Evolutionary conservation across 805 yeast species (phyloP), one percentile per base, ranked within the genome.

Genomic region (Wickerhamiella azyma): DNA sequence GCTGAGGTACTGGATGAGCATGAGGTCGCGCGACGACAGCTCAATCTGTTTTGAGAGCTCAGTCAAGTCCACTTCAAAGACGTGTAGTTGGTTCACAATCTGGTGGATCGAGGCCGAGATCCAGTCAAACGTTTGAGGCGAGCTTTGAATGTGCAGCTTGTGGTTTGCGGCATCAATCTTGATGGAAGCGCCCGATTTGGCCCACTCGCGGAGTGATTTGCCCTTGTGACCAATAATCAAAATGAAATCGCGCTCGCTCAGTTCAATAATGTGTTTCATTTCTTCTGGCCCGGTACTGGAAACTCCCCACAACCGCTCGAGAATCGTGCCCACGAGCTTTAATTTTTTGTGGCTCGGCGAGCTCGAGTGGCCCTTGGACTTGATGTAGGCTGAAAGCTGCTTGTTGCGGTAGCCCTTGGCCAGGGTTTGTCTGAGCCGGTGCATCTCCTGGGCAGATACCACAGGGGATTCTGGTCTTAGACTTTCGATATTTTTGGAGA

Each of bases 111-210:
- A 61, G 28, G 73, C 66, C 46, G 63, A 60, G 17, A 74, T 72
- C 61, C 69, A 72, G 21, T 63, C 60, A 32, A 67, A 60, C 32
- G 72, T 74, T 17, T 57, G 51, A 5, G 57, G 61, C 0, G 74
- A 66, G 7, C 75, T 71, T n/a, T 59, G 50, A 13, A 73, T 59
- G 9, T 60, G 50, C 16, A 73, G 59, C 29, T 58, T 61, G 26
- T 50, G 52, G 14, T 56, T 58, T 5, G 55, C 58, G 1, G 67
- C 55, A 35, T 61, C 62, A 32, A 71, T 62, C 5, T 59, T 51
- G 30, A 72, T 59, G 40, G 59, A 54, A 3, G 68, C 66, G 1
- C 75, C 76, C 1, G 65, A 60, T 41, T 67, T 55, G 17, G 68
- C 60, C 55, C 73, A 59, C 43, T 65, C 62, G 37, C 68, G 62